These are phyloP conservation scores for Acanthamoeba sp. DNA, from an alignment of 208 protist species.

Conservation along the genomic window DNA sequence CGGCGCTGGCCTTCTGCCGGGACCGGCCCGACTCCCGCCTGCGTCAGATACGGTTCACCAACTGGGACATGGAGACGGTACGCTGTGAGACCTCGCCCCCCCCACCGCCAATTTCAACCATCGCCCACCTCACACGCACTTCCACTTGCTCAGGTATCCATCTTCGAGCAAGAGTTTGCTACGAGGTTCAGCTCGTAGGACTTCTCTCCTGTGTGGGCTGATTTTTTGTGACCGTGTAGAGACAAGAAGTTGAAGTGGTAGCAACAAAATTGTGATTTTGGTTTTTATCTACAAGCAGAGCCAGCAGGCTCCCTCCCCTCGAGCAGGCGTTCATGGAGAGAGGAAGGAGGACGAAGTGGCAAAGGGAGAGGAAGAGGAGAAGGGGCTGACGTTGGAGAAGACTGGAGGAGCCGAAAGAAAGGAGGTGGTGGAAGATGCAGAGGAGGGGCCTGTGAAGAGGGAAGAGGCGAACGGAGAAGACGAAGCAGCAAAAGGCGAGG, in stretches of 20 bases:
- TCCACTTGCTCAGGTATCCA: background rate
- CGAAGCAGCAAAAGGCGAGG: background rate
- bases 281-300: background rate
- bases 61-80: conserved; percentile 73
- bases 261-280: background rate
- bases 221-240: too few species aligned
- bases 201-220: too few species aligned
- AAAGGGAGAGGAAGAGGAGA: background rate
- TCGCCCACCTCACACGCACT: background rate
- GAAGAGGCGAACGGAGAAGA: background rate
- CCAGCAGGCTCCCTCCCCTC: too few species aligned
- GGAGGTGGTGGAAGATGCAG: background rate
- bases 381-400: conserved; percentile 44
- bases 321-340: background rate
- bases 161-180: conserved; percentile 66
- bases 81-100: background rate
- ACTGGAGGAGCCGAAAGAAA: conserved; percentile 20
- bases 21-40: background rate
- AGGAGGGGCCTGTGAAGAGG: background rate
- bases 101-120: background rate
- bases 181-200: background rate
- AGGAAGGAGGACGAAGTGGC: background rate
- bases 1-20: conserved; percentile 50
- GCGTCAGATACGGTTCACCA: conserved; percentile 70
- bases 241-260: too few species aligned